phyloP scores from a whole-genome alignment of 2,329 filamentous ascomycete species.

The Beauveria varroae region DNA sequence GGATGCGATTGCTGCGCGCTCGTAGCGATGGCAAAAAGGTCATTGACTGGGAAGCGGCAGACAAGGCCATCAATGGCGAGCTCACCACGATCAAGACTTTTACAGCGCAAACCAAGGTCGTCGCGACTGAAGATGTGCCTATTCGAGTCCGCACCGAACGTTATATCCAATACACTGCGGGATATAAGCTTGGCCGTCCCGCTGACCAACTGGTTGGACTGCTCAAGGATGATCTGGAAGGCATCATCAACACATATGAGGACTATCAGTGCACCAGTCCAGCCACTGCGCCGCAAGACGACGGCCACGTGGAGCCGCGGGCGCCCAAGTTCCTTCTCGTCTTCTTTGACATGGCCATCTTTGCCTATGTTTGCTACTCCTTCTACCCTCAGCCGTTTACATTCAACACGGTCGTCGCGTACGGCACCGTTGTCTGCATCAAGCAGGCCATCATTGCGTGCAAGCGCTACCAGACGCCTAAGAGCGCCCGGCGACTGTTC shows the following conservation, averaged over 20 bases:
- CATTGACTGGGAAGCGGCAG: slow-evolving; percentile 13
- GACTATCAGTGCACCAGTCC: slow-evolving; percentile 13
- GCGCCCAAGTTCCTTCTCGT: slow-evolving; percentile 16
- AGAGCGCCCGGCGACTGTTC: slow-evolving; percentile 15
- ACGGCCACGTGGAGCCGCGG: slow-evolving; percentile 15
- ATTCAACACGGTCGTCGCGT: slow-evolving; percentile 17
- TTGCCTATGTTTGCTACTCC: slow-evolving; percentile 17
- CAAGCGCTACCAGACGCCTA: slow-evolving; percentile 17
- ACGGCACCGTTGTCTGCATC: slow-evolving; percentile 16
- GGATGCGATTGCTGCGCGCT: slow-evolving; percentile 11
- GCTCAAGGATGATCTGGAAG: slow-evolving; percentile 16
- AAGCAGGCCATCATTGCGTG: slow-evolving; percentile 16
- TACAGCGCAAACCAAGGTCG: not conserved
- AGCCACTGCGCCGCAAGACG: not conserved
- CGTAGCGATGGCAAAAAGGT: not conserved
- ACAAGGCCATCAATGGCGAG: slow-evolving; percentile 12
- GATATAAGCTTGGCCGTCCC: slow-evolving; percentile 14
- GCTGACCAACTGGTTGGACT: slow-evolving; percentile 16
- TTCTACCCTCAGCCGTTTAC: slow-evolving; percentile 17
- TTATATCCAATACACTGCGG: slow-evolving; percentile 15
- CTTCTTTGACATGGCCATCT: slow-evolving; percentile 15
- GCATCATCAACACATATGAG: slow-evolving; percentile 15
- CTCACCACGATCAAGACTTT: slow-evolving; percentile 10
- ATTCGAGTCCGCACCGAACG: slow-evolving; percentile 14
- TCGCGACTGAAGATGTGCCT: slow-evolving; percentile 9